A percentile compares a stretch with the other conserved stretches of the same genome.
Conservation (phyloP, 169 alveolate genomes). For the Plasmodium berghei region DNA sequence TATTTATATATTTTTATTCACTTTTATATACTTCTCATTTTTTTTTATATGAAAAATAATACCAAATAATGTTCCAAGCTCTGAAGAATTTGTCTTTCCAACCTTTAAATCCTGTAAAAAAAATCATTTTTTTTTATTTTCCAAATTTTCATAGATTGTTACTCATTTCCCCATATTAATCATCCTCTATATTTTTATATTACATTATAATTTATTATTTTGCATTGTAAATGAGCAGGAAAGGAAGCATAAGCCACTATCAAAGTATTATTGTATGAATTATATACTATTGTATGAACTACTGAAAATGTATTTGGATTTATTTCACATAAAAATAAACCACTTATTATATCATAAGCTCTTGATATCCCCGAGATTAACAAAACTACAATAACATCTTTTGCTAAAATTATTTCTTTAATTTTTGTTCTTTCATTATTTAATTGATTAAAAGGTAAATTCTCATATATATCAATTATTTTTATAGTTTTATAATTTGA, state of each 20-base stretch:
- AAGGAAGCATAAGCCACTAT: conserved; percentile 84
- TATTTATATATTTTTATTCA: neutral
- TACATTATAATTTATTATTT: conserved; percentile 81
- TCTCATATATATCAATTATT: conserved; percentile 78
- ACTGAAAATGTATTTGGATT: conserved; percentile 66
- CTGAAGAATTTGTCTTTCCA: conserved; percentile 59
- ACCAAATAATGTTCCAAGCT: conserved; percentile 62
- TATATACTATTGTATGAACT: conserved; percentile 85
- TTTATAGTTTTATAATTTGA: conserved; percentile 57
- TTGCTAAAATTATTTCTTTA: conserved; percentile 82
- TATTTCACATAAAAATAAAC: conserved; percentile 17
- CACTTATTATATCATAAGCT: conserved; percentile 78
- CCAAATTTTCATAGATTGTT: too few relatives aligned
- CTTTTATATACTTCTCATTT: neutral
- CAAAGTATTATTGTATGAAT: conserved; percentile 80
- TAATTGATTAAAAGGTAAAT: conserved; percentile 78
- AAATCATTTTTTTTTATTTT: too few relatives aligned
- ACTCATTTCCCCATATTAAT: too few relatives aligned
- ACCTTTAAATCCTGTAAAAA: conserved; percentile 31
- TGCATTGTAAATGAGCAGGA: conserved; percentile 86
- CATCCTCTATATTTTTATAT: too few relatives aligned
- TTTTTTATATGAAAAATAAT: neutral
- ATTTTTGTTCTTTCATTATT: conserved; percentile 76
- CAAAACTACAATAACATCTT: conserved; percentile 81
- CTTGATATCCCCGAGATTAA: conserved; percentile 81